Conservation (phyloP, 1,284 basidiomycete genomes). For the Afroboletus lepidellus region DNA sequence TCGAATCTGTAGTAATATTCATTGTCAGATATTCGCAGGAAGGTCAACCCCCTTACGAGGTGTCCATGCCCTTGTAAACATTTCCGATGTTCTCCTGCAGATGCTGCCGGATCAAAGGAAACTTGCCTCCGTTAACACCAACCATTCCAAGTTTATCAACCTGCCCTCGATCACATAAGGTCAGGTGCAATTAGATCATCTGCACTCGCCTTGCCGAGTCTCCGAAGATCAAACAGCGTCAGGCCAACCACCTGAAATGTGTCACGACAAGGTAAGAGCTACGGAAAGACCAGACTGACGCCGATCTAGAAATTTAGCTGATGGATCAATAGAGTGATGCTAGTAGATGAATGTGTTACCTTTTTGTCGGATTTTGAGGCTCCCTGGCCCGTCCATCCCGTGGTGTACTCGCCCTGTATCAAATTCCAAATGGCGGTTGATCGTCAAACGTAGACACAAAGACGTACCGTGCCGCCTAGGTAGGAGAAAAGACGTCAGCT, state of each 20-base stretch:
- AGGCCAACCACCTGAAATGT: conserved; percentile 76
- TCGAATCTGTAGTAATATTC: conserved; percentile 58
- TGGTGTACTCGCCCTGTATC: conserved; percentile 83
- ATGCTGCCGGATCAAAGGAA: conserved; percentile 80
- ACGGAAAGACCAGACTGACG: conserved; percentile 39
- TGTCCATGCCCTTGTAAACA: conserved; percentile 85
- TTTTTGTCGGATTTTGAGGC: conserved; percentile 94
- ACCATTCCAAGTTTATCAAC: conserved; percentile 78
- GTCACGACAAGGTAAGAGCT: conserved; percentile 7
- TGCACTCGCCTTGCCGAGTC: conserved; percentile 71
- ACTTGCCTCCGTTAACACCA: conserved; percentile 82
- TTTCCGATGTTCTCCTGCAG: conserved; percentile 80
- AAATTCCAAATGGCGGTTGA: neutral
- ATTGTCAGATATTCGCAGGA: neutral
- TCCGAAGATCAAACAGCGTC: conserved; percentile 86
- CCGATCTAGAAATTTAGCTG: conserved; percentile 51
- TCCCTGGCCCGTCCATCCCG: conserved; percentile 88
- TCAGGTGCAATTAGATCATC: neutral
- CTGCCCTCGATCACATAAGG: conserved; percentile 34
- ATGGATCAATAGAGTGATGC: conserved; percentile 1
- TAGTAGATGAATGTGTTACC: conserved; percentile 38
- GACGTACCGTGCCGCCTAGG: conserved; percentile 61
- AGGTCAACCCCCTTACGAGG: conserved; percentile 51
- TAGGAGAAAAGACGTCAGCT: conserved; percentile 1
- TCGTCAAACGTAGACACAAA: neutral